Base-by-base conservation (phyloP, 1,139 yeast genomes). In the Ogataea hybrid region DNA sequence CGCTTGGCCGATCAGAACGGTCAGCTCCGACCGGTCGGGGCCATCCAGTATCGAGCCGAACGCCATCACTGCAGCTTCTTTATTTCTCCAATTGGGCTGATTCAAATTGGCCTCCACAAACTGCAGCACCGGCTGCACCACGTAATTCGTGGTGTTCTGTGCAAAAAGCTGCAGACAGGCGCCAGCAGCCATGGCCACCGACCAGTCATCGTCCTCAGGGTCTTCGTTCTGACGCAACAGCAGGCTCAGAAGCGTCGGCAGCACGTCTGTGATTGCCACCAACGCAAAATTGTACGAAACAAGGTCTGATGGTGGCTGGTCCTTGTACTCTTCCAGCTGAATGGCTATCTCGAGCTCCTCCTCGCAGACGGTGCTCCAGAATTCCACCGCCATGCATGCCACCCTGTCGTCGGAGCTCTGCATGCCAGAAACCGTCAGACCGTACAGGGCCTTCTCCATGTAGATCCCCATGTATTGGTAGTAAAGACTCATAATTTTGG, bases 21-120 rank as follows among this genome's bases (percentile, higher is more conserved):
- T 77, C 55, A 88, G 72, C 58, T 84, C 83, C 3, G 75, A 80
- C 42, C 79, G 77, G 51, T 88, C 94, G 20, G 97, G 97, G 15
- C 98, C 98, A 54, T 90, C 97, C 55, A 92, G 73, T 47, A 92
- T 88, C 7, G 97, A 89, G 28, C 98, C 98, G 64, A 92, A 92
- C 0, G 98, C 97, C 98, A 92, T 92, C 6, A 92, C 97, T 1
- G 97, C 95, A 18, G 98, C 97, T 68, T 92, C 98, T 57, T 96
- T 82, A 44, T 79, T 69, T 65, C 95, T 80, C 98, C 98, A 92
- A 51, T 77, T 73, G 8, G 64, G 57, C 23, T 75, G 67, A 8
- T 66, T 64, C 43, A 92, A 75, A 59, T 87, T 85, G 33, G 77
- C 73, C 52, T 84, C 90, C 28, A 92, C 96, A 68, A 89, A 92